Percentiles rank a stretch among this genome's conserved stretches.
Conservation (phyloP, 139 green algal genomes). For the Picochlorum sp. region DNA sequence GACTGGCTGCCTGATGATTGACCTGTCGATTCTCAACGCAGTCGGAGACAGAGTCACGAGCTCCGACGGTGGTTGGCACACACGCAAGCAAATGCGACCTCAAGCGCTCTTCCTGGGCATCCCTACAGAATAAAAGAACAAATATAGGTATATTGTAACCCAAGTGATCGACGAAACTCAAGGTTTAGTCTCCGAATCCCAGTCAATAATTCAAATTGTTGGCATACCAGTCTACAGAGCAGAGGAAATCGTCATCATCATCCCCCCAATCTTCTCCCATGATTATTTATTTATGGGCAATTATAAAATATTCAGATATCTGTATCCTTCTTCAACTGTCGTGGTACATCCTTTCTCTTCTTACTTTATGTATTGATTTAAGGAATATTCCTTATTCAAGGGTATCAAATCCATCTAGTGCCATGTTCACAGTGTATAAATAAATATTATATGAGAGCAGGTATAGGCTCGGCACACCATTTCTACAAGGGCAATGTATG, state of each 20-base stretch:
- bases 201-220: background rate
- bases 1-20: background rate
- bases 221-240: background rate
- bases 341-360: too few species aligned
- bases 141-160: background rate
- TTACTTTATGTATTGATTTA: too few species aligned
- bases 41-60: background rate
- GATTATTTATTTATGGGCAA: background rate
- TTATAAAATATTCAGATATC: too few species aligned
- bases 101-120: slow-evolving; percentile 1
- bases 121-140: background rate
- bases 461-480: too few species aligned
- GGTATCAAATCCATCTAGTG: too few species aligned
- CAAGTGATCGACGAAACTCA: too few species aligned
- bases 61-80: background rate
- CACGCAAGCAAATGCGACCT: background rate
- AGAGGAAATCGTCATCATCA: slow-evolving; percentile 2
- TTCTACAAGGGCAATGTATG: too few species aligned
- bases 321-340: too few species aligned
- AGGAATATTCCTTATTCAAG: too few species aligned
- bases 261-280: slow-evolving; percentile 2
- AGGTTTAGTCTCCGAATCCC: too few species aligned
- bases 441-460: too few species aligned
- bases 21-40: background rate
- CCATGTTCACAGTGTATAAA: too few species aligned